phyloP scores from a whole-genome alignment of 441 rosid genomes.

The Capsella rubella region DNA sequence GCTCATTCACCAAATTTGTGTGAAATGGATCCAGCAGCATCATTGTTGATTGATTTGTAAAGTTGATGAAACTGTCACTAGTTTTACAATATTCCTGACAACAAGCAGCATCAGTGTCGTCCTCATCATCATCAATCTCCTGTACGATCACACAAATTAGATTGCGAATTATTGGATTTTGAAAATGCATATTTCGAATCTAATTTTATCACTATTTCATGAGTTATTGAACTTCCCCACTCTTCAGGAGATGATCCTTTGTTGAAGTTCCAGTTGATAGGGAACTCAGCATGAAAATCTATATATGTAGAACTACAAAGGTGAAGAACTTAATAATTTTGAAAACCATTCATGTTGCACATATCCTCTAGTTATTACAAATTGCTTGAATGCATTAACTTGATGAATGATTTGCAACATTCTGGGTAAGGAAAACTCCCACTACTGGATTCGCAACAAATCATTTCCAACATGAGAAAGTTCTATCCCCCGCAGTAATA shows the following conservation, averaged over 20 bases:
- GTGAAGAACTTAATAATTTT: conserved; percentile 8
- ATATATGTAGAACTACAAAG: no score
- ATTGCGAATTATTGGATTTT: conserved; percentile 46
- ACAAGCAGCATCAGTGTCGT: conserved; percentile 56
- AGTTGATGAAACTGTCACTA: not conserved
- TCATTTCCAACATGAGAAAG: conserved; percentile 72
- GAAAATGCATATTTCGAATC: no score
- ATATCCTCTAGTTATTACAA: not conserved
- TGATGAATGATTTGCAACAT: conserved; percentile 70
- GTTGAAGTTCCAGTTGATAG: no score
- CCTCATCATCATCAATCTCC: conserved; percentile 42
- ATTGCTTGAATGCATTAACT: conserved; percentile 45
- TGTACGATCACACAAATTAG: conserved; percentile 49
- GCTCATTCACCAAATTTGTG: not conserved
- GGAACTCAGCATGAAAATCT: no score
- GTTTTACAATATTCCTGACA: conserved; percentile 52
- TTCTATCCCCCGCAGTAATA: conserved; percentile 58
- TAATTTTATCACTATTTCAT: conserved; percentile 43
- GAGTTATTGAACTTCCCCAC: conserved; percentile 44
- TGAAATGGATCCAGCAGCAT: conserved; percentile 16
- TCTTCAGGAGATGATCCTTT: conserved; percentile 40
- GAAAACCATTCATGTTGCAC: conserved; percentile 21
- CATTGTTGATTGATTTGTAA: not conserved
- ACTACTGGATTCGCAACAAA: conserved; percentile 68
- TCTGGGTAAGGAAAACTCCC: conserved; percentile 73